These are phyloP conservation scores for Chlamydomonas applanata DNA, from an alignment of 139 green algal species.

Conservation along the genomic window DNA sequence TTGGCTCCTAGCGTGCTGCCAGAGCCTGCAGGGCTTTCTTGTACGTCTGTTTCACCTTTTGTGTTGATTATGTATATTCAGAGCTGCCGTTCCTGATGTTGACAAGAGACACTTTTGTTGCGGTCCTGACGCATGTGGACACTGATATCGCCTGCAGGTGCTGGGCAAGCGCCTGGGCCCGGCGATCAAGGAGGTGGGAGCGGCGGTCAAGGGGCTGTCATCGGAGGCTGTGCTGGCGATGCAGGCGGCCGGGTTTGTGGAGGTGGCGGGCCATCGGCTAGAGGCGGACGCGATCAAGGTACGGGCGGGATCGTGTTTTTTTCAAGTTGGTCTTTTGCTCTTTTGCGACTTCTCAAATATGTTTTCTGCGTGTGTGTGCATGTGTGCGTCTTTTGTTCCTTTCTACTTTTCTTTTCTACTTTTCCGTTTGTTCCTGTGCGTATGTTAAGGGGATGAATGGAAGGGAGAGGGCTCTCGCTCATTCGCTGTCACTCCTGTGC, in stretches of 20 bases:
- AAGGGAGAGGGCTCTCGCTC: too few species aligned
- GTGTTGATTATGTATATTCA: not conserved
- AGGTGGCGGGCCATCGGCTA: conserved; percentile 71
- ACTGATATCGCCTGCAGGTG: conserved; percentile 9
- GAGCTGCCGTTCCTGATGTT: not conserved
- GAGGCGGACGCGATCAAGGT: conserved; percentile 79
- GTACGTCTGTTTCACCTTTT: not conserved
- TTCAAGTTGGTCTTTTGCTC: not conserved
- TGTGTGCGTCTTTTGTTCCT: too few species aligned
- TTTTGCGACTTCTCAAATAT: too few species aligned
- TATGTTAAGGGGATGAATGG: too few species aligned
- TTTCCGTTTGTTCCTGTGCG: too few species aligned
- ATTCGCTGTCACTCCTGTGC: too few species aligned
- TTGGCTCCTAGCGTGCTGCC: too few species aligned
- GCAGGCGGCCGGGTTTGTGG: conserved; percentile 52
- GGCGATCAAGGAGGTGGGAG: conserved; percentile 64
- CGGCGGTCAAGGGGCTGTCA: conserved; percentile 57
- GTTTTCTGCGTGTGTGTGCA: too few species aligned
- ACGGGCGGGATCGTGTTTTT: not conserved
- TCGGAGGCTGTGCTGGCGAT: conserved; percentile 53
- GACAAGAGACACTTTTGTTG: too few species aligned
- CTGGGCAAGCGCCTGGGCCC: conserved; percentile 85
- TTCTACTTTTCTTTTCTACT: too few species aligned
- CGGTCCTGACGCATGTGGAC: too few species aligned
- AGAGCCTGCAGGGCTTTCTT: not conserved